These are phyloP conservation scores for Melanomma pulvis-pyrius DNA, from an alignment of 495 filamentous ascomycete genomes.

Conservation along the genomic window DNA sequence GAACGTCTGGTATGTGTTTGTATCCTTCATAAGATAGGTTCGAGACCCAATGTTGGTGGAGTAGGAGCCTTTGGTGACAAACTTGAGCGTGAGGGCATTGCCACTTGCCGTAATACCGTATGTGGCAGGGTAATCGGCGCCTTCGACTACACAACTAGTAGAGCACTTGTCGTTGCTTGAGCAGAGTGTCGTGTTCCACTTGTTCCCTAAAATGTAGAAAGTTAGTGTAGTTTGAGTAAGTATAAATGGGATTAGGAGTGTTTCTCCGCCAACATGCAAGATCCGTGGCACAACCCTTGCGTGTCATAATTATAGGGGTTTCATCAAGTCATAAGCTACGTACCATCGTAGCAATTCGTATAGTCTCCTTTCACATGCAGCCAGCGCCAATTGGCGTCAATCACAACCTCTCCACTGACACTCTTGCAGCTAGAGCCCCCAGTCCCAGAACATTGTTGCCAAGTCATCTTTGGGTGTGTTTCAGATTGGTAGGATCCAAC, in stretches of 20 bases:
- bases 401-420: slow-evolving; percentile 51
- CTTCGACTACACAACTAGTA: slow-evolving; percentile 46
- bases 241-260: too few species aligned
- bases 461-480: slow-evolving; percentile 36
- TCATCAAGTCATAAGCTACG: too few species aligned
- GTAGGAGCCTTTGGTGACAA: slow-evolving; percentile 34
- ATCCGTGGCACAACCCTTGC: too few species aligned
- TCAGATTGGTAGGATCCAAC: slow-evolving; percentile 38
- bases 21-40: slow-evolving; percentile 62
- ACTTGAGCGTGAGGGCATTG: slow-evolving; percentile 37
- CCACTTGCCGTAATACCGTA: slow-evolving; percentile 42
- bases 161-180: slow-evolving; percentile 45
- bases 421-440: slow-evolving; percentile 50
- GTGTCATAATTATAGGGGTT: too few species aligned
- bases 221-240: too few species aligned
- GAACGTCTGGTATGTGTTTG: slow-evolving; percentile 61
- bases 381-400: slow-evolving; percentile 51
- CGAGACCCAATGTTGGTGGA: slow-evolving; percentile 52
- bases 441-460: slow-evolving; percentile 36
- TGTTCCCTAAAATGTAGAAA: too few species aligned
- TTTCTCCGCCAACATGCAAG: too few species aligned
- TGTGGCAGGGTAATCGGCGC: slow-evolving; percentile 34
- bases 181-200: slow-evolving; percentile 41
- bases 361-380: slow-evolving; percentile 44
- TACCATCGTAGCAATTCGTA: slow-evolving; percentile 45